Evolutionary conservation across 2,329 filamentous ascomycete species (phyloP).

Genomic region (Botrytis fabae): DNA sequence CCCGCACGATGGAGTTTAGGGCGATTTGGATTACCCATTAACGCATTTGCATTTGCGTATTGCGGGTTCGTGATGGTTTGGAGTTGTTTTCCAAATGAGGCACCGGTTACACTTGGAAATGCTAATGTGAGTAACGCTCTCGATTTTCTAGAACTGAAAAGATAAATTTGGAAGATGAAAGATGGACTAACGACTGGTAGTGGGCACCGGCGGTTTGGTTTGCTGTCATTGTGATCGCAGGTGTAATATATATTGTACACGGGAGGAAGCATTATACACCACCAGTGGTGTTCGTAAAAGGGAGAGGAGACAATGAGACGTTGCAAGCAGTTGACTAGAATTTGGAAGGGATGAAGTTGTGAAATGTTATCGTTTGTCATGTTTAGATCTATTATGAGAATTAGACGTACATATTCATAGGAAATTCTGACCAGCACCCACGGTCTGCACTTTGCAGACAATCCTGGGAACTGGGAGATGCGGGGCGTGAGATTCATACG

Average conservation of each 20-base stretch:
- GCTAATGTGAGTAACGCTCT: slow-evolving; percentile 18
- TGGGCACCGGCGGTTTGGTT: slow-evolving; percentile 39
- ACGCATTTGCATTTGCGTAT: slow-evolving; percentile 47
- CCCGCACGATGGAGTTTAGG: slow-evolving; percentile 47
- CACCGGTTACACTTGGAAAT: slow-evolving; percentile 41
- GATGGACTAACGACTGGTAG: slow-evolving; percentile 43
- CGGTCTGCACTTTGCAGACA: neutral
- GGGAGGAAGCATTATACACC: slow-evolving; percentile 42
- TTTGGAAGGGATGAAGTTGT: neutral
- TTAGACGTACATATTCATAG: neutral
- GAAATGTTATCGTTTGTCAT: neutral
- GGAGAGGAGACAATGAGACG: neutral
- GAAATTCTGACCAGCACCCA: neutral
- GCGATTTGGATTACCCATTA: slow-evolving; percentile 45
- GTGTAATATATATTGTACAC: slow-evolving; percentile 39
- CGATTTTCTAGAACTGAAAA: no score
- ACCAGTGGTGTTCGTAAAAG: slow-evolving; percentile 29
- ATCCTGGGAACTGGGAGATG: neutral
- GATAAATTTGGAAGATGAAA: neutral
- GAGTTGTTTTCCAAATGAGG: slow-evolving; percentile 48
- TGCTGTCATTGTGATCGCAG: slow-evolving; percentile 29
- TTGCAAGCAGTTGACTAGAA: slow-evolving; percentile 4
- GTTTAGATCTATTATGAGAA: neutral
- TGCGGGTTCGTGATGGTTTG: slow-evolving; percentile 50
- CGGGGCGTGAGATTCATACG: no score